Conservation (phyloP, 352 stramenopile genomes). For the Pythium chondricola region DNA sequence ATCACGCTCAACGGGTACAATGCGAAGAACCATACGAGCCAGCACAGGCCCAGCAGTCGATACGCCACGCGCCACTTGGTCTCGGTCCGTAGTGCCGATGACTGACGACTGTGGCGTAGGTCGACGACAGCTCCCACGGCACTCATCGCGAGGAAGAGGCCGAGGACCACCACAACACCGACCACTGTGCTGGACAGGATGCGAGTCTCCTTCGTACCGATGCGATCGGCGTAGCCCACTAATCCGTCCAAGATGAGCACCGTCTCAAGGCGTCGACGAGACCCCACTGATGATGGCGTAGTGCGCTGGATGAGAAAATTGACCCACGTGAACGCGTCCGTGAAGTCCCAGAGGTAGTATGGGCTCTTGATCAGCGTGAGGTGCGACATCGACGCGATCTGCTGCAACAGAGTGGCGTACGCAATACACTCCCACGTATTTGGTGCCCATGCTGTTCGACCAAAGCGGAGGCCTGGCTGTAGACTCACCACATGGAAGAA, state of each 20-base stretch:
- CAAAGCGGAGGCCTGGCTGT: slow-evolving; percentile 40
- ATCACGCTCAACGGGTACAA: slow-evolving; percentile 61
- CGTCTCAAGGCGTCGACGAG: slow-evolving; percentile 40
- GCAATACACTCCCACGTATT: slow-evolving; percentile 75
- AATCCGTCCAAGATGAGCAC: slow-evolving; percentile 45
- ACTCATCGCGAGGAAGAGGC: slow-evolving; percentile 26
- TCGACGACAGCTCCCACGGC: slow-evolving; percentile 42
- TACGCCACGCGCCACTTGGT: slow-evolving; percentile 48
- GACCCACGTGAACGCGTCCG: slow-evolving; percentile 63
- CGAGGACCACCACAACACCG: slow-evolving; percentile 41
- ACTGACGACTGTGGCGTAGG: no score
- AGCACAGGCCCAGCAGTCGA: slow-evolving; percentile 46
- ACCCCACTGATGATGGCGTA: neutral
- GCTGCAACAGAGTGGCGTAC: slow-evolving; percentile 65
- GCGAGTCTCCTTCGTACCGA: slow-evolving; percentile 41
- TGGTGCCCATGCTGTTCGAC: slow-evolving; percentile 41
- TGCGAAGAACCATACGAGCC: slow-evolving; percentile 59
- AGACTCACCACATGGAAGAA: slow-evolving; percentile 59
- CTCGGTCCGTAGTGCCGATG: no score
- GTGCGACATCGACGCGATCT: slow-evolving; percentile 53
- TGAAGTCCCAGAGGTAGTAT: slow-evolving; percentile 64
- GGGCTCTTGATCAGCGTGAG: slow-evolving; percentile 57
- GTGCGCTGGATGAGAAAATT: slow-evolving; percentile 41
- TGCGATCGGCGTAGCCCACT: slow-evolving; percentile 51
- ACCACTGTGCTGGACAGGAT: slow-evolving; percentile 32